These are phyloP conservation scores for Penicillium arizonense DNA, from an alignment of 495 filamentous ascomycete species.

Conservation along the genomic window DNA sequence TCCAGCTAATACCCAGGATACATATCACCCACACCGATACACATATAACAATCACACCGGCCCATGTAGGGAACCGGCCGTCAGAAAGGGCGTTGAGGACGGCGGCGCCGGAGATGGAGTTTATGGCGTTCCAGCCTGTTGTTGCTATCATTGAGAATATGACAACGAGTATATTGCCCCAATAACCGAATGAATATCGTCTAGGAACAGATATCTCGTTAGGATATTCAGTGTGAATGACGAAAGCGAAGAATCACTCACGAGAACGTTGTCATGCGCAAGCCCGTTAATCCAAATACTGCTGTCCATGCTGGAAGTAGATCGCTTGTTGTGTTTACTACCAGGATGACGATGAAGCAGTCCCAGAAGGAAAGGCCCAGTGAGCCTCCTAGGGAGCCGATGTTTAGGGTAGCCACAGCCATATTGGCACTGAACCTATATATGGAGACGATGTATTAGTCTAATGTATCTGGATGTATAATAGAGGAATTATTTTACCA, in stretches of 20 bases:
- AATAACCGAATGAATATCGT: constrained; percentile 30
- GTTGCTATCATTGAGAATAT: constrained; percentile 29
- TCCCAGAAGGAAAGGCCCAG: constrained; percentile 47
- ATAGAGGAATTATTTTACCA: constrained; percentile 36
- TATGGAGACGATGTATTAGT: not conserved
- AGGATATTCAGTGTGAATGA: not conserved
- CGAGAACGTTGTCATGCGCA: constrained; percentile 43
- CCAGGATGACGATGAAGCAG: constrained; percentile 61
- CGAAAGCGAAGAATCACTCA: constrained; percentile 8
- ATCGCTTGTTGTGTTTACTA: constrained; percentile 51
- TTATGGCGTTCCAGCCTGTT: constrained; percentile 30
- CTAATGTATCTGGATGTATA: too few species aligned
- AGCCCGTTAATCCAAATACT: constrained; percentile 30
- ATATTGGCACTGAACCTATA: constrained; percentile 60
- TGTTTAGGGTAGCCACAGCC: constrained; percentile 63
- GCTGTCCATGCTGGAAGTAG: constrained; percentile 39
- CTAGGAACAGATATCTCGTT: not conserved
- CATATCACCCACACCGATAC: constrained; percentile 24
- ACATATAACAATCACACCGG: constrained; percentile 27
- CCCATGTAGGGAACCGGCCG: constrained; percentile 25
- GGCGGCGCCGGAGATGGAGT: constrained; percentile 26
- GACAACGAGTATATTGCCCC: constrained; percentile 29
- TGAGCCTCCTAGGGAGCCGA: constrained; percentile 52
- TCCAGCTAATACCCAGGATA: constrained; percentile 24
- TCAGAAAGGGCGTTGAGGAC: constrained; percentile 26